Percentiles rank a stretch among this genome's conserved stretches.
Evolutionary conservation across 805 yeast species (phyloP).

Genomic region (Pichia insulana): DNA sequence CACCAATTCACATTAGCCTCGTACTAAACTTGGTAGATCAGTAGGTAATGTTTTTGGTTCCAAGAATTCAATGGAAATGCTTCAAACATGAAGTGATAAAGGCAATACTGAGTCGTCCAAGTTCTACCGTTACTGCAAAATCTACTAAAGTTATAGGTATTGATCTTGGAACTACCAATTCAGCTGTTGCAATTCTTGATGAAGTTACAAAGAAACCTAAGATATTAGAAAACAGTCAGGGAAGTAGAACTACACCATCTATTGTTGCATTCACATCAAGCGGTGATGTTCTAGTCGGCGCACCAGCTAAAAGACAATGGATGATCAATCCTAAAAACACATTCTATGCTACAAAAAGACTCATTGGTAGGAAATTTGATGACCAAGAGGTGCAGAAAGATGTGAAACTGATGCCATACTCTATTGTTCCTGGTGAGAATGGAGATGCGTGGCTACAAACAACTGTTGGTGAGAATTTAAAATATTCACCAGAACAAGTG

Average conservation of each 20-base stretch:
- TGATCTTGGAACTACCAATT: slow-evolving; percentile 83
- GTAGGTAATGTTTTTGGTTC: too few relatives aligned
- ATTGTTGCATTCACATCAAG: slow-evolving; percentile 83
- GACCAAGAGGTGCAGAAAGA: slow-evolving; percentile 90
- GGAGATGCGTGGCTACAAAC: slow-evolving; percentile 94
- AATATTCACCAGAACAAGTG: slow-evolving; percentile 90
- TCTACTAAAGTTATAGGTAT: slow-evolving; percentile 64
- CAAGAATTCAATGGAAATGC: too few relatives aligned
- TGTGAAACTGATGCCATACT: slow-evolving; percentile 79
- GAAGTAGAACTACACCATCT: slow-evolving; percentile 82
- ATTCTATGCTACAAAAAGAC: slow-evolving; percentile 87
- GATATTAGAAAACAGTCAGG: slow-evolving; percentile 72
- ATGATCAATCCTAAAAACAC: slow-evolving; percentile 92
- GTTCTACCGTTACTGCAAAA: not conserved
- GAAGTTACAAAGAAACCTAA: slow-evolving; percentile 52
- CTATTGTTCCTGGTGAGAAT: slow-evolving; percentile 71
- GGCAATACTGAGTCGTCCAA: not conserved
- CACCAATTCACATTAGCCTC: too few relatives aligned
- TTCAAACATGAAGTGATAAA: too few relatives aligned
- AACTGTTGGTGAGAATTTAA: slow-evolving; percentile 58
- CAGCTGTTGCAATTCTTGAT: slow-evolving; percentile 82
- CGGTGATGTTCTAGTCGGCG: slow-evolving; percentile 90
- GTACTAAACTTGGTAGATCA: too few relatives aligned
- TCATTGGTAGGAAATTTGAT: slow-evolving; percentile 87
- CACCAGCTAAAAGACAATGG: slow-evolving; percentile 93